phyloP scores from a whole-genome alignment of 2,329 filamentous ascomycete genomes.

The Atkinsonella hypoxylon region DNA sequence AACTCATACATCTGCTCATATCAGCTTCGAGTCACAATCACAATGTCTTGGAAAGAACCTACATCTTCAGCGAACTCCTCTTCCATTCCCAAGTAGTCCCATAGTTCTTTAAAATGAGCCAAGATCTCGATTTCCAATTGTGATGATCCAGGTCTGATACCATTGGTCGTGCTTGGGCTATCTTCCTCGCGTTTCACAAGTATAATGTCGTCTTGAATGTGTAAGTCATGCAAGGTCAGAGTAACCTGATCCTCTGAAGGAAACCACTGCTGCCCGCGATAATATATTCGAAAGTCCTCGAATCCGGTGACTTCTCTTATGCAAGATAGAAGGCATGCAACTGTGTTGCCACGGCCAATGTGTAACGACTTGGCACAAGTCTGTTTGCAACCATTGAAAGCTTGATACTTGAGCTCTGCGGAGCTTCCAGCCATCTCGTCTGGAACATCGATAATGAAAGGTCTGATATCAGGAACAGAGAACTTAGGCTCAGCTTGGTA shows the following conservation, averaged over 20 bases:
- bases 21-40: constrained; percentile 9
- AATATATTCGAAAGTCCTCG: constrained; percentile 62
- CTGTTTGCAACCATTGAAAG: constrained; percentile 49
- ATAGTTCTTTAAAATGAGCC: constrained; percentile 72
- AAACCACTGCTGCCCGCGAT: constrained; percentile 52
- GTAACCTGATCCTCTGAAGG: constrained; percentile 46
- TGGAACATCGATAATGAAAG: constrained; percentile 38
- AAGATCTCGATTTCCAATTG: constrained; percentile 69
- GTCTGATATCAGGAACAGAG: constrained; percentile 43
- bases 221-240: constrained; percentile 56
- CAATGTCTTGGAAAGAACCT: constrained; percentile 12
- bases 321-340: constrained; percentile 54
- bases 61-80: constrained; percentile 58
- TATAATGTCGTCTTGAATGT: constrained; percentile 51
- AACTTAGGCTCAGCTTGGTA: constrained; percentile 51
- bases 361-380: constrained; percentile 49
- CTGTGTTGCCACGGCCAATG: constrained; percentile 61
- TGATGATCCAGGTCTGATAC: constrained; percentile 39
- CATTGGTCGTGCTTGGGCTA: constrained; percentile 26
- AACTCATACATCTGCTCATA: constrained; percentile 52
- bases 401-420: constrained; percentile 61
- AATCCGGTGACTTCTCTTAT: constrained; percentile 62
- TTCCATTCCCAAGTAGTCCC: constrained; percentile 65
- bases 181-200: constrained; percentile 50
- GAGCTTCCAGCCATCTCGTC: constrained; percentile 48